A percentile compares a stretch with the other conserved stretches of the same genome.
Evolutionary conservation across 2,329 filamentous ascomycete species (phyloP).

Genomic region (Beauveria scarabaeidicola): DNA sequence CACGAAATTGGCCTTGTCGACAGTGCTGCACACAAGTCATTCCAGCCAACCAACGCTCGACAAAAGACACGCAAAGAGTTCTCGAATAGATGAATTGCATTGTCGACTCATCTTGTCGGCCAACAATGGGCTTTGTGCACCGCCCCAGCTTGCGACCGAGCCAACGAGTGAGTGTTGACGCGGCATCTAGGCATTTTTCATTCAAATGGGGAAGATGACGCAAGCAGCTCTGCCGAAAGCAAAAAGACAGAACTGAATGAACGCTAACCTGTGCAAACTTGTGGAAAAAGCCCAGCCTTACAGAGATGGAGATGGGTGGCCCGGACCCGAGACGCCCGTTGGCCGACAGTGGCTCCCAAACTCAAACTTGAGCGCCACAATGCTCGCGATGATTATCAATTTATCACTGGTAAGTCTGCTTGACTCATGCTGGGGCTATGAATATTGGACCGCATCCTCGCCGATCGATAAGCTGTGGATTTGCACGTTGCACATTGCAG

Average conservation of each 20-base stretch:
- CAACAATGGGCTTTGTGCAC: neutral
- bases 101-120: too few species aligned
- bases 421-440: neutral
- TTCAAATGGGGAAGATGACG: neutral
- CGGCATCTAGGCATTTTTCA: neutral
- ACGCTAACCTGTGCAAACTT: neutral
- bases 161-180: neutral
- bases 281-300: neutral
- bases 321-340: neutral
- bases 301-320: neutral
- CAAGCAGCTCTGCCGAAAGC: neutral
- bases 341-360: neutral
- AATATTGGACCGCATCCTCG: too few species aligned
- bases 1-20: too few species aligned
- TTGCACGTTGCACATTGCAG: neutral
- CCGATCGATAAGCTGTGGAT: neutral
- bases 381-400: neutral
- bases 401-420: too few species aligned
- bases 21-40: too few species aligned
- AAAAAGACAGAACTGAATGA: neutral
- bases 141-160: neutral
- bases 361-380: neutral
- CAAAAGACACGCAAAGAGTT: too few species aligned
- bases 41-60: too few species aligned
- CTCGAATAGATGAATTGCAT: too few species aligned